Evolutionary conservation across 2,329 filamentous ascomycete species (phyloP).

Genomic region (Mycosphaerelloides madeirae): DNA sequence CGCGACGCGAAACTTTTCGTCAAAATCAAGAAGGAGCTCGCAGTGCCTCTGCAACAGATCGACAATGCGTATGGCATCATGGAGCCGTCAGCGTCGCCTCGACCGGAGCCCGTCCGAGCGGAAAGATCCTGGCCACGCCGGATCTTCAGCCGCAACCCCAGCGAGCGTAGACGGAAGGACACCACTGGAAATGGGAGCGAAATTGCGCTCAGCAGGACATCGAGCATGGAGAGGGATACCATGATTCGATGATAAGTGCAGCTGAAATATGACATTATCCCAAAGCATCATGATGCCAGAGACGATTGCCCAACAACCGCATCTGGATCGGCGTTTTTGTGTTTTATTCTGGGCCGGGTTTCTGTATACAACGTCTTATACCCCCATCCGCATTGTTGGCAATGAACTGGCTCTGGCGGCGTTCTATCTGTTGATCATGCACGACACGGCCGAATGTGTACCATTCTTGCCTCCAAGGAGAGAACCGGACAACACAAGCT

Average conservation of each 20-base stretch:
- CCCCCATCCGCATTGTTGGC: slow-evolving; percentile 7
- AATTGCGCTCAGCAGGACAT: slow-evolving; percentile 29
- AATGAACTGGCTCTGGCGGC: slow-evolving; percentile 1
- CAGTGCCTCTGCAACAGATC: slow-evolving; percentile 27
- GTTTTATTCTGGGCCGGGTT: slow-evolving; percentile 8
- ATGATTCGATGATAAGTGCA: slow-evolving; percentile 20
- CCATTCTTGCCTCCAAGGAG: not conserved
- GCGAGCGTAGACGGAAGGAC: slow-evolving; percentile 34
- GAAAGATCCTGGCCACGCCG: slow-evolving; percentile 39
- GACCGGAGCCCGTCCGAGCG: slow-evolving; percentile 27
- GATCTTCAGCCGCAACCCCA: slow-evolving; percentile 42
- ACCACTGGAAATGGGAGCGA: slow-evolving; percentile 14
- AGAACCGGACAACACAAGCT: no score
- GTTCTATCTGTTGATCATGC: not conserved
- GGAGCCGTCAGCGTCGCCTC: slow-evolving; percentile 25
- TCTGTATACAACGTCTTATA: slow-evolving; percentile 13
- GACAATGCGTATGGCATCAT: slow-evolving; percentile 24
- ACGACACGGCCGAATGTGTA: no score
- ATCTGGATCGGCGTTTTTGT: slow-evolving; percentile 13
- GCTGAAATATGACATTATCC: no score
- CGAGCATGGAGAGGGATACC: slow-evolving; percentile 31
- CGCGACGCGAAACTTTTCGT: slow-evolving; percentile 94
- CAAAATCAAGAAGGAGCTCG: slow-evolving; percentile 63
- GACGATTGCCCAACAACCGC: no score
- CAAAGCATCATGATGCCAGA: slow-evolving; percentile 5